Evolutionary conservation across 495 filamentous ascomycete species (phyloP).

Genomic region (Podospora pseudopauciseta): DNA sequence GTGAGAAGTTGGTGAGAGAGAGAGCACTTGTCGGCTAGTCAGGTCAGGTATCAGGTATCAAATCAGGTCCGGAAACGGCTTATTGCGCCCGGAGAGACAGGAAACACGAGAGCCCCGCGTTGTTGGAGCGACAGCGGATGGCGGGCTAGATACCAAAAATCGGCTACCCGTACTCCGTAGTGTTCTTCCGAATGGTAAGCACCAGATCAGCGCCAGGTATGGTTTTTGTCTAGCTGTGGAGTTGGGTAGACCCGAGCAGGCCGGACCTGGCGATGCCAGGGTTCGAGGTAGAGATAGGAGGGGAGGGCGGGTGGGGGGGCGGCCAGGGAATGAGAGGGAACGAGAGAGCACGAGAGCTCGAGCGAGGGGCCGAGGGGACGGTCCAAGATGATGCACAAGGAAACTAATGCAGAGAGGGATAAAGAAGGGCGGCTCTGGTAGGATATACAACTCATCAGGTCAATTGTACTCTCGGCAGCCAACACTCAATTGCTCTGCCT

Average conservation of each 20-base stretch:
- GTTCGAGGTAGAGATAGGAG: neutral
- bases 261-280: conserved; percentile 11
- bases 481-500: conserved; percentile 11
- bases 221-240: conserved; percentile 20
- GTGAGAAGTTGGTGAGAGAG: neutral
- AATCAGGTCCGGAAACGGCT: neutral
- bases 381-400: neutral
- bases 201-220: conserved; percentile 14
- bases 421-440: conserved; percentile 2
- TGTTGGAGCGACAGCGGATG: conserved; percentile 22
- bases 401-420: neutral
- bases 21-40: neutral
- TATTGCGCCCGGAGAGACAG: neutral
- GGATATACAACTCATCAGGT: neutral
- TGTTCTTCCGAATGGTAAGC: conserved; percentile 13
- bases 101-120: neutral
- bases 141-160: conserved; percentile 9
- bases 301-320: neutral
- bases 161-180: conserved; percentile 5
- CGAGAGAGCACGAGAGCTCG: neutral
- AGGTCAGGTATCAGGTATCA: neutral
- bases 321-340: conserved; percentile 3
- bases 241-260: conserved; percentile 11
- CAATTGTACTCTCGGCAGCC: neutral
- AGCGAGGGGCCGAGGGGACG: neutral